A percentile compares a stretch with the other conserved stretches of the same genome.
Conservation (phyloP, 2,329 filamentous ascomycete genomes). For the Celoporthe dispersa region DNA sequence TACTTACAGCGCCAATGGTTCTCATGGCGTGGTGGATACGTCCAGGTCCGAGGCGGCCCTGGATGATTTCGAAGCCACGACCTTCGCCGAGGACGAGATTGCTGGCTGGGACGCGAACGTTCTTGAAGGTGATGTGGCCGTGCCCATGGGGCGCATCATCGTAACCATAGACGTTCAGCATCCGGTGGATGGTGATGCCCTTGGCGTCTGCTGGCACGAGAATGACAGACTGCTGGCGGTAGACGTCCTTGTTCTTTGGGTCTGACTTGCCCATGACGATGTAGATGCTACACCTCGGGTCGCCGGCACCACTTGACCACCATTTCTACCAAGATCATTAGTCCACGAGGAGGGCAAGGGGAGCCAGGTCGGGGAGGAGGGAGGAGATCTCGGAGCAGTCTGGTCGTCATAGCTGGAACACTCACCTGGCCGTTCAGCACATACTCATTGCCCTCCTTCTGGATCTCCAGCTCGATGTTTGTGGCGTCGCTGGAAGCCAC, state of each 20-base stretch:
- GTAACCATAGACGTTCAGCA: conserved; percentile 93
- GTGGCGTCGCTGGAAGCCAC: conserved; percentile 89
- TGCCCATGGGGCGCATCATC: conserved; percentile 99
- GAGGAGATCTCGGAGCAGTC: not conserved
- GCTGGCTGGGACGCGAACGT: conserved; percentile 82
- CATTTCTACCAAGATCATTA: conserved; percentile 72
- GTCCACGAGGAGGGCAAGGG: not conserved
- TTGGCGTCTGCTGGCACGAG: conserved; percentile 80
- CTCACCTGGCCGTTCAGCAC: conserved; percentile 84
- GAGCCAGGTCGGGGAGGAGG: not conserved
- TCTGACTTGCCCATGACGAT: conserved; percentile 96
- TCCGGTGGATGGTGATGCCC: conserved; percentile 90
- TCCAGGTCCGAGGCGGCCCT: conserved; percentile 92
- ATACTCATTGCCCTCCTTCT: conserved; percentile 82
- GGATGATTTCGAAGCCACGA: conserved; percentile 96
- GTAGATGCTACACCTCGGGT: conserved; percentile 90
- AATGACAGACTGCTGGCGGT: conserved; percentile 92
- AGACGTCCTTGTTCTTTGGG: conserved; percentile 72
- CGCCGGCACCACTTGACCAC: conserved; percentile 97
- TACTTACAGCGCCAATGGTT: conserved; percentile 77
- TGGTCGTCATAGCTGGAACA: conserved; percentile 15
- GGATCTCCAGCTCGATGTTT: conserved; percentile 87
- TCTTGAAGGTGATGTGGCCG: conserved; percentile 85
- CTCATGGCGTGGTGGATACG: conserved; percentile 99
- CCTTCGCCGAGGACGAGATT: conserved; percentile 93